Conservation (phyloP, 805 yeast species). For the Torulaspora quercuum region DNA sequence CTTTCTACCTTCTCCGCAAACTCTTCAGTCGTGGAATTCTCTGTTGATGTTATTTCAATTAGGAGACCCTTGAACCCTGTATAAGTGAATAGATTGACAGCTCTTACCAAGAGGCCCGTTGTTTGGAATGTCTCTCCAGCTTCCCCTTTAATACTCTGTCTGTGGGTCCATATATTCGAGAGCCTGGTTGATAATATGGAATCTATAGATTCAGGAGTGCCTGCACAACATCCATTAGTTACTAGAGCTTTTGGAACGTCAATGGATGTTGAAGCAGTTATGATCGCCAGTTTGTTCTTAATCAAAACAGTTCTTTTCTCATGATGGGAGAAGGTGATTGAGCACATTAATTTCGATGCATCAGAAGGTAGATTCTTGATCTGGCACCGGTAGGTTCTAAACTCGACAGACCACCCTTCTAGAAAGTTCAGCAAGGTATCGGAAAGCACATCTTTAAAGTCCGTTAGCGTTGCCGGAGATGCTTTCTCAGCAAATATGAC, state of each 20-base stretch:
- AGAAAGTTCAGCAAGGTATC: constrained; percentile 23
- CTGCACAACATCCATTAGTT: constrained; percentile 26
- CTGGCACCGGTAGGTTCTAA: constrained; percentile 29
- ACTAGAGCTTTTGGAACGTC: constrained; percentile 20
- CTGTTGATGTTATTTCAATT: constrained; percentile 24
- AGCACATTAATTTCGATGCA: constrained; percentile 29
- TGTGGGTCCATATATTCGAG: constrained; percentile 34
- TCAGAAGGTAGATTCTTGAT: constrained; percentile 23
- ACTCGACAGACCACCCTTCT: constrained; percentile 34
- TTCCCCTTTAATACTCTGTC: constrained; percentile 35
- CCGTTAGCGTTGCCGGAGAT: constrained; percentile 32
- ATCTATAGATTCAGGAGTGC: constrained; percentile 29
- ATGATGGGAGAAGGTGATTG: constrained; percentile 29
- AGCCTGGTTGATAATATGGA: constrained; percentile 24
- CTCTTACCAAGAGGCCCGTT: constrained; percentile 24
- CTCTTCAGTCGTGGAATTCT: constrained; percentile 14
- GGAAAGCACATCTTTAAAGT: constrained; percentile 32
- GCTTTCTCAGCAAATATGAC: constrained; percentile 35
- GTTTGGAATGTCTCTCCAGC: constrained; percentile 33
- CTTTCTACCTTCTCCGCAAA: constrained; percentile 20
- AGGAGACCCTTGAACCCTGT: constrained; percentile 36
- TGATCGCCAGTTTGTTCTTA: constrained; percentile 27
- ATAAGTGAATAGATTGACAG: constrained; percentile 32
- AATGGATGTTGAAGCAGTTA: constrained; percentile 21
- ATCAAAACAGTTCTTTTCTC: constrained; percentile 26